Evolutionary conservation across 805 yeast genomes (phyloP).

Genomic region (Phaffomyces opuntiae): DNA sequence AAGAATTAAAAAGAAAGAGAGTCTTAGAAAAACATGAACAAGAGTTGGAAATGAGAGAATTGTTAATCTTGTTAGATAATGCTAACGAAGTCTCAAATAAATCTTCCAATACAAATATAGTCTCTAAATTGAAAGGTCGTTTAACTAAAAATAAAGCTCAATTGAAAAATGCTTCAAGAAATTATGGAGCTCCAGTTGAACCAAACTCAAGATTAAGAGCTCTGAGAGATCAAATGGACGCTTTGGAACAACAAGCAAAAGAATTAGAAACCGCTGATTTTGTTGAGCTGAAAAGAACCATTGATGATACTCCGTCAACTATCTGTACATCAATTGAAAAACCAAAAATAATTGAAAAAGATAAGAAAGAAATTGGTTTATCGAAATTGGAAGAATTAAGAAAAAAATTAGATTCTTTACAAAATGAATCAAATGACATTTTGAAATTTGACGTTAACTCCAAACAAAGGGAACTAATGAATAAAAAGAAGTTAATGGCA

Average conservation of each 20-base stretch:
- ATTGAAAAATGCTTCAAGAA: conserved; percentile 36
- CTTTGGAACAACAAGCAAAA: conserved; percentile 75
- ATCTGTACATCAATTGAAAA: conserved; percentile 23
- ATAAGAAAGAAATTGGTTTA: conserved; percentile 44
- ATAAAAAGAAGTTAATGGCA: conserved; percentile 56
- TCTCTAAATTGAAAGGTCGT: conserved; percentile 33
- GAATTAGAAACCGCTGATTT: conserved; percentile 83
- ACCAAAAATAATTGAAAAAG: conserved; percentile 2
- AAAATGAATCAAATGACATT: conserved; percentile 69
- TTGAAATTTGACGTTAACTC: conserved; percentile 53
- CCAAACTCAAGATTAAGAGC: conserved; percentile 72
- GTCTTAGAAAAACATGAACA: conserved; percentile 65
- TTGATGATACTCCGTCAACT: conserved; percentile 14
- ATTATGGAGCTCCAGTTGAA: conserved; percentile 51
- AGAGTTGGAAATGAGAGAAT: conserved; percentile 70
- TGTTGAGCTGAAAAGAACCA: conserved; percentile 35
- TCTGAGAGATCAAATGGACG: conserved; percentile 78
- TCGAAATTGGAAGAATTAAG: conserved; percentile 49
- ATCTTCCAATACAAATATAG: conserved; percentile 27
- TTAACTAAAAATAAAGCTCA: conserved; percentile 32
- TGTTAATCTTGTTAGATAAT: conserved; percentile 55
- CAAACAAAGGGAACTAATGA: conserved; percentile 47
- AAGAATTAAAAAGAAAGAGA: conserved; percentile 49
- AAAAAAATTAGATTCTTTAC: conserved; percentile 52
- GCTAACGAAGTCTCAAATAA: conserved; percentile 25